Evolutionary conservation across 2,329 filamentous ascomycete species (phyloP).

Genomic region (Penicillium sp.): DNA sequence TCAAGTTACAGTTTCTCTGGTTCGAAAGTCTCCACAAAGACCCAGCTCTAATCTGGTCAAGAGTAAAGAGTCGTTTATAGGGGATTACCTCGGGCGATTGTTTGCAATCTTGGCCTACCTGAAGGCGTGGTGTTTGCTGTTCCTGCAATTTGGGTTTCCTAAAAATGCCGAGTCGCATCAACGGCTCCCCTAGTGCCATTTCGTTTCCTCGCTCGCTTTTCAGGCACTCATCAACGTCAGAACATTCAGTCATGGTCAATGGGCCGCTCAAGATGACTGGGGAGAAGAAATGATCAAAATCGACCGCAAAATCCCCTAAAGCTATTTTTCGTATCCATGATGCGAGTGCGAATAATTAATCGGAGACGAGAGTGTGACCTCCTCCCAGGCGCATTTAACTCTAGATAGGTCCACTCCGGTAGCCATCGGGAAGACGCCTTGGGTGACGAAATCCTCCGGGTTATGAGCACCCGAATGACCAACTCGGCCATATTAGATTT

Average conservation of each 20-base stretch:
- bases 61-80: too few species aligned
- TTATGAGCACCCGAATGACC: too few species aligned
- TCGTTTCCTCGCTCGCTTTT: neutral
- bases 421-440: neutral
- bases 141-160: conserved; percentile 12
- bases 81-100: too few species aligned
- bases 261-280: too few species aligned
- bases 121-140: neutral
- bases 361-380: conserved; percentile 27
- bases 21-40: too few species aligned
- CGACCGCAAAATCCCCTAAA: neutral
- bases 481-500: too few species aligned
- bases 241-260: neutral
- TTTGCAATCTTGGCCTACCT: too few species aligned
- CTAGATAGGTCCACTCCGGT: neutral
- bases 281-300: neutral
- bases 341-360: neutral
- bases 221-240: neutral
- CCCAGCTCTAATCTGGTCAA: too few species aligned
- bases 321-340: neutral
- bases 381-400: neutral
- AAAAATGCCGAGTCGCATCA: conserved; percentile 8
- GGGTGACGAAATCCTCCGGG: neutral
- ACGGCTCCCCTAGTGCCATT: neutral
- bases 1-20: too few species aligned